Evolutionary conservation across 2,329 filamentous ascomycete genomes (phyloP).

Genomic region (Daldinia sp.): DNA sequence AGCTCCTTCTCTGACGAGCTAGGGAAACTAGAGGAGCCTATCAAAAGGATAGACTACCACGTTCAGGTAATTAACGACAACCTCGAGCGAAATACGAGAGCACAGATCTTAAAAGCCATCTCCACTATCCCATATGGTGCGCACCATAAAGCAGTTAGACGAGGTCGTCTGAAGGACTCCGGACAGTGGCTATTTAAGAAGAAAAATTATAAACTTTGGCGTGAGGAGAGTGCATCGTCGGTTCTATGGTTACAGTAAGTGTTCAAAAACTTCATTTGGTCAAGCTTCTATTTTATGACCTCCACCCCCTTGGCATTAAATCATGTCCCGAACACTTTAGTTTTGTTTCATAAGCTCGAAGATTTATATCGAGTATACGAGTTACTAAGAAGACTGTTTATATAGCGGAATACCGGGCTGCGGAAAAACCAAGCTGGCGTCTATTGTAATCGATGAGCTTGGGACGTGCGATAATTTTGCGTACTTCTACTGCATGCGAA

Average conservation of each 20-base stretch:
- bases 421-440: slow-evolving; percentile 2
- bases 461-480: not conserved
- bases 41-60: not conserved
- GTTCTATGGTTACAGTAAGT: not conserved
- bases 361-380: not conserved
- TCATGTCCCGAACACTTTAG: not conserved
- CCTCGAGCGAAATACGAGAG: not conserved
- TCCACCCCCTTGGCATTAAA: not conserved
- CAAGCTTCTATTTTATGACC: not conserved
- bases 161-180: not conserved
- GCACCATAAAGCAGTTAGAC: not conserved
- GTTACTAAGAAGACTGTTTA: not conserved
- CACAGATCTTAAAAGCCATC: not conserved
- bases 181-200: slow-evolving; percentile 2
- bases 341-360: not conserved
- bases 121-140: not conserved
- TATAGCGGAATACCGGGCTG: not conserved
- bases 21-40: not conserved
- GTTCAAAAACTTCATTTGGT: not conserved
- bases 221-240: not conserved
- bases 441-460: not conserved
- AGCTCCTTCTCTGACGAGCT: not conserved
- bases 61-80: not conserved
- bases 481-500: slow-evolving; percentile 2
- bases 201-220: not conserved